Evolutionary conservation across 2,329 filamentous ascomycete species (phyloP), one percentile per base, ranked within the genome.

Genomic region (Lasiodiplodia sp.): DNA sequence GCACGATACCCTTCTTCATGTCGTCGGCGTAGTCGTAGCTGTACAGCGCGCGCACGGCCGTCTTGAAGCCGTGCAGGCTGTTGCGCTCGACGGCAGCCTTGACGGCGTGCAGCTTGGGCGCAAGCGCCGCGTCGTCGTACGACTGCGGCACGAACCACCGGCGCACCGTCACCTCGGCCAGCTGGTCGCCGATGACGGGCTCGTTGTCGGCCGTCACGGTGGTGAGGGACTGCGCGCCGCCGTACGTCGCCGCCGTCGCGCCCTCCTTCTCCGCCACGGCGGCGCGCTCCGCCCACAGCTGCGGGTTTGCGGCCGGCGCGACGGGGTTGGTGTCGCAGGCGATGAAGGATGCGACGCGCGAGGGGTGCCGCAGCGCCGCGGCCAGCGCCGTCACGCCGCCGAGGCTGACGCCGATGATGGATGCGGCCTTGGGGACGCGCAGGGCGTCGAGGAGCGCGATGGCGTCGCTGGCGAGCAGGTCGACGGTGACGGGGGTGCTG

Each of bases 351-450:
- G 74, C 77, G 16, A 93, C 80, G 53, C 87, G 84, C 1, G 81
- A 71, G 0, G 92, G 90, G 73, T 92, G 86, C 51, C 84, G 84
- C 63, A 96, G 86, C 0, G 91, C 90, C 64, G 91, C 89, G 76
- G 91, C 90, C 62, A 96, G 86, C 0, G 90, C 85, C 1, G 93
- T 96, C 2, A 91, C 92, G 65, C 93, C 93, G 71, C 93, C 93
- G 77, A 96, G 88, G 44, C 89, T 92, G 3, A 96, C 93, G 23
- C 93, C 93, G 23, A 96, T 82, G 0, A 95, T 82, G 0, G 87
- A 84, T 40, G 90, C 87, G 0, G 92, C 87, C 73, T 87, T 86
- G 11, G 86, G 83, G 52, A 94, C 89, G 60, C 91, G 87, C 37
- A 96, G 84, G 0, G 90, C 88, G 66, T 89, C 84, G 3, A 96